phyloP scores from a whole-genome alignment of 179 eudicot genomes.

The Monotropa hypopitys region DNA sequence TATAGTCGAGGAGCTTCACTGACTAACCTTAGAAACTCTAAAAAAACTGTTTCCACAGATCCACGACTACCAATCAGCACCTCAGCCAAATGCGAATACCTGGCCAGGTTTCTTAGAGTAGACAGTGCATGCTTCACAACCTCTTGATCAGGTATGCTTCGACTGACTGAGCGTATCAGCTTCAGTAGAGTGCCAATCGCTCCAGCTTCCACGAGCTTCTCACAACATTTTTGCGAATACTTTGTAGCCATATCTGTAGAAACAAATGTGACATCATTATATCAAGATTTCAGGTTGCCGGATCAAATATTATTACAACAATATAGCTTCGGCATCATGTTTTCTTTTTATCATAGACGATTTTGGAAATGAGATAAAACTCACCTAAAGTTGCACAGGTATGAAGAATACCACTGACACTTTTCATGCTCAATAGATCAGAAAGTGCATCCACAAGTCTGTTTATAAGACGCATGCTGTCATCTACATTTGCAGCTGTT shows the following conservation, averaged over 20 bases:
- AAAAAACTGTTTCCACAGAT: constrained; percentile 43
- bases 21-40: constrained; percentile 61
- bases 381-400: constrained; percentile 79
- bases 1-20: not conserved
- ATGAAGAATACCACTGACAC: constrained; percentile 78
- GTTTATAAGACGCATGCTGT: constrained; percentile 75
- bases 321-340: too few species aligned
- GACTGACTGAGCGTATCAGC: constrained; percentile 69
- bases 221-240: constrained; percentile 83
- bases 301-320: too few species aligned
- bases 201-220: constrained; percentile 80
- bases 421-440: constrained; percentile 70
- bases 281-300: not conserved
- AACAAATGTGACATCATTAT: not conserved
- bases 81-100: constrained; percentile 55
- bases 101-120: constrained; percentile 72
- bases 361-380: constrained; percentile 1
- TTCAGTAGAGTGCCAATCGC: constrained; percentile 59
- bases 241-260: constrained; percentile 64
- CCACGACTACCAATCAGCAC: constrained; percentile 37
- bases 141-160: constrained; percentile 93
- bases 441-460: constrained; percentile 71
- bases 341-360: not conserved
- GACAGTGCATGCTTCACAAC: constrained; percentile 70
- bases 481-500: constrained; percentile 73